Percentiles rank a stretch among this genome's conserved stretches.
Evolutionary conservation across 345 rosid genomes (phyloP).

Genomic region (Camelina neglecta): DNA sequence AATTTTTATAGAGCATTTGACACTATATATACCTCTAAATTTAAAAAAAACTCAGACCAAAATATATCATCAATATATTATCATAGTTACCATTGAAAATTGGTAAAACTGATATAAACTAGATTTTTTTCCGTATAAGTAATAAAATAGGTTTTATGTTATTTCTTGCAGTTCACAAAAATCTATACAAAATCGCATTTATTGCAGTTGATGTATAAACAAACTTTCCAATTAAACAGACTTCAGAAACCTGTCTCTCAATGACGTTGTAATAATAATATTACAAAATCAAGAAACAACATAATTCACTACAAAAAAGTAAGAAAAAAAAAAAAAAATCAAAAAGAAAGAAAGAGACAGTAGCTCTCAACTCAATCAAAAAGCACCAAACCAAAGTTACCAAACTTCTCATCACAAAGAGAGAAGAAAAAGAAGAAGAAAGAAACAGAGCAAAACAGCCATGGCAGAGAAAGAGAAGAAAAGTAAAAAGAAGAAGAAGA

Average conservation of each 20-base stretch:
- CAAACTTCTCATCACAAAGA: slow-evolving; percentile 31
- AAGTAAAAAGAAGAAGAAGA: slow-evolving; percentile 65
- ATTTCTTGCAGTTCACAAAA: not conserved
- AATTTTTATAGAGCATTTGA: not conserved
- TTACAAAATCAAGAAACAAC: slow-evolving; percentile 29
- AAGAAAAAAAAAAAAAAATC: not conserved
- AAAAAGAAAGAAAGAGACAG: slow-evolving; percentile 8
- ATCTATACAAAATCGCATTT: slow-evolving; percentile 13
- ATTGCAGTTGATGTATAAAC: slow-evolving; percentile 33
- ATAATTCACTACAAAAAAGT: not conserved
- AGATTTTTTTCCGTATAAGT: not conserved
- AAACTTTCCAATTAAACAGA: slow-evolving; percentile 36
- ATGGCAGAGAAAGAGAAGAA: slow-evolving; percentile 73
- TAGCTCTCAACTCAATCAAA: slow-evolving; percentile 22
- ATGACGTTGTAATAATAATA: slow-evolving; percentile 16
- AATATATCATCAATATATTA: too few relatives aligned
- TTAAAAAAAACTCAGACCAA: not conserved
- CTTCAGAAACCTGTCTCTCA: slow-evolving; percentile 27
- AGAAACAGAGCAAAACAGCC: slow-evolving; percentile 26
- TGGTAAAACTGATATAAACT: not conserved
- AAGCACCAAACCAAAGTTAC: slow-evolving; percentile 35
- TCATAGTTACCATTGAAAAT: too few relatives aligned
- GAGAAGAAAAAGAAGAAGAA: not conserved
- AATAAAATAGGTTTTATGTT: too few relatives aligned
- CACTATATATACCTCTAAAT: not conserved